These are phyloP conservation scores for Solanum paucissectum DNA, from an alignment of 257 asterid genomes.

Conservation along the genomic window DNA sequence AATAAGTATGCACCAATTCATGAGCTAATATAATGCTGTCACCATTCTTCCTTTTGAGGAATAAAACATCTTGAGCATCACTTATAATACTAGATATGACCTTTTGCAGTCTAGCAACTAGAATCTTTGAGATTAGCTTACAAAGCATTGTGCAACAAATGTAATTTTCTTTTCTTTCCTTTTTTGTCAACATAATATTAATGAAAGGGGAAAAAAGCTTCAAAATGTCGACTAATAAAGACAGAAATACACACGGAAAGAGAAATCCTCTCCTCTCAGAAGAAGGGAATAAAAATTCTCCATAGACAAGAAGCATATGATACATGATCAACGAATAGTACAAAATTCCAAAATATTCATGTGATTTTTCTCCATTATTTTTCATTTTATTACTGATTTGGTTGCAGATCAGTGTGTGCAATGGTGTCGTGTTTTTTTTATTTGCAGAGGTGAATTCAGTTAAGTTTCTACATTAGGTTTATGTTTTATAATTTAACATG, in stretches of 20 bases:
- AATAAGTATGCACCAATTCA: not conserved
- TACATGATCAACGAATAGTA: not conserved
- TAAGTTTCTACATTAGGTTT: not conserved
- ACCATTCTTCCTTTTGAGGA: not conserved
- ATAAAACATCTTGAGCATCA: not conserved
- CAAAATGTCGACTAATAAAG: not conserved
- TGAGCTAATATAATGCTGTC: not conserved
- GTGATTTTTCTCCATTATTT: not conserved
- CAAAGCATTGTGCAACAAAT: not conserved
- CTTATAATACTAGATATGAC: not conserved
- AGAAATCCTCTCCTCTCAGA: not conserved
- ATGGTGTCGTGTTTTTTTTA: not conserved
- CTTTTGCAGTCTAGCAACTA: not conserved
- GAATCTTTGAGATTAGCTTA: not conserved
- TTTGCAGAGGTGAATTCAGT: not conserved
- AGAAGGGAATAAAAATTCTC: not conserved
- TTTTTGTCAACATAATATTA: not conserved
- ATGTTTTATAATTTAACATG: not conserved
- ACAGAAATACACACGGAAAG: not conserved
- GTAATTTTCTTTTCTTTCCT: not conserved
- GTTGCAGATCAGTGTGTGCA: not conserved
- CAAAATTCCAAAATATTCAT: not conserved
- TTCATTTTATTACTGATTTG: not conserved
- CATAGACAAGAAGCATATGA: not conserved
- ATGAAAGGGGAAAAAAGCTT: not conserved